These are phyloP conservation scores for Kentomonas sorsogonicus DNA, from an alignment of 208 protist genomes.

Conservation along the genomic window DNA sequence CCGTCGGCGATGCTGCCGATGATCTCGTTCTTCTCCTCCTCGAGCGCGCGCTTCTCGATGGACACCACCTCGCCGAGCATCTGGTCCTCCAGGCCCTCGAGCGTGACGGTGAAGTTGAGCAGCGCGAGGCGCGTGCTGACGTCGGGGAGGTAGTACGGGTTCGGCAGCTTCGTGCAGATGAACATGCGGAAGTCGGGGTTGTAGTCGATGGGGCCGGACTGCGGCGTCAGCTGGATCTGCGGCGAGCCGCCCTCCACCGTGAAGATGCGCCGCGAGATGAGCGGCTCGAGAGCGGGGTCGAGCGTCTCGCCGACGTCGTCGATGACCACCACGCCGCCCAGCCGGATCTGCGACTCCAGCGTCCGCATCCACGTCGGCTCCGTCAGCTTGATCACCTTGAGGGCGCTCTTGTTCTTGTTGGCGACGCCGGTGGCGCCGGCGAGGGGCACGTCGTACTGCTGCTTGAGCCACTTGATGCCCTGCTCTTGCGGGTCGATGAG, in stretches of 20 bases:
- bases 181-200: conserved; percentile 92
- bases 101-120: conserved; percentile 97
- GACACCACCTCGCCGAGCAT: conserved; percentile 92
- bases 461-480: conserved; percentile 91
- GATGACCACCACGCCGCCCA: conserved; percentile 90
- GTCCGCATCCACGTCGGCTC: conserved; percentile 91
- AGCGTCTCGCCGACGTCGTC: conserved; percentile 94
- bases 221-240: conserved; percentile 84
- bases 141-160: conserved; percentile 95
- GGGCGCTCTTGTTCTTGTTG: conserved; percentile 26
- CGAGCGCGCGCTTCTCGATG: conserved; percentile 90
- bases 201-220: conserved; percentile 88
- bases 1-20: conserved; percentile 89
- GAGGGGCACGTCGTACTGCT: conserved; percentile 52
- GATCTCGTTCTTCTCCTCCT: conserved; percentile 94
- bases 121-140: conserved; percentile 94
- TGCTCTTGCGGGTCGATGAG: conserved; percentile 96
- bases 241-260: conserved; percentile 56
- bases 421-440: conserved; percentile 11
- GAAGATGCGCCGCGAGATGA: conserved; percentile 88
- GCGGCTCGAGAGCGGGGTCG: conserved; percentile 91
- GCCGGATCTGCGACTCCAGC: conserved; percentile 90
- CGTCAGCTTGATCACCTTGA: conserved; percentile 84
- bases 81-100: conserved; percentile 93
- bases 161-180: conserved; percentile 94